Base-by-base conservation (phyloP, 768 basidiomycete genomes). In the Tulasnella sp. region DNA sequence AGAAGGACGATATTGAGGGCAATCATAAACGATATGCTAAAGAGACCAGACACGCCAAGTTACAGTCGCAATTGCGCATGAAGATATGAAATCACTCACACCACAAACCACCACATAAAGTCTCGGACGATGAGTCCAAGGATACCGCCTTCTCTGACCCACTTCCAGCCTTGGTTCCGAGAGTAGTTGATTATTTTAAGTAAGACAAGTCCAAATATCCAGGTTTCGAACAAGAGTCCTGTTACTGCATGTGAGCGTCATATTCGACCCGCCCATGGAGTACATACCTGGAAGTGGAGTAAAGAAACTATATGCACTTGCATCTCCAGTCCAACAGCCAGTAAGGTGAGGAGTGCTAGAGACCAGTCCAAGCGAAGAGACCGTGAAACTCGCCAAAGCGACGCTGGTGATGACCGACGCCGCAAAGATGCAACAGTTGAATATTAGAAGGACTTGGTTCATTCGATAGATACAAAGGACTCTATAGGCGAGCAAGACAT, bases 401-500 rank as follows among this genome's bases (percentile, higher is more conserved):
- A 48, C 22, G 34, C 46, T 59, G 19, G 27, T 21, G 12, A 42
- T 51, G 46, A 42, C 45, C 2, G 27, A 59, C 11, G 49, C 22
- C 12, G 31, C n/a, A n/a, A 59, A 59, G n/a, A 51, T 19, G 22
- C 30, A 24, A 41, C 30, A 27, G 34, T 50, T 59, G 31, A 49
- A 24, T 7, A 38, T 41, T 19, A 59, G 22, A 31, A 59, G 57
- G 3, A n/a, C 19, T 21, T 29, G 57, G 15, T 59, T 59, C 57
- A 59, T 59, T 9, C 57, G 57, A 21, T 31, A 59, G 29, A 59
- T 10, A 22, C 57, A 59, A 3, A 59, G 31, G 1, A 46, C 57
- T 22, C 57, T 30, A 46, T 59, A 59, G 2, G 57, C 57, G 5
- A 59, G 46, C n/a, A 59, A 46, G n/a, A 59, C 21, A 49, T 59